These are phyloP conservation scores for Vaccinium darrowii DNA, from an alignment of 148 eudicot genomes.

Conservation along the genomic window DNA sequence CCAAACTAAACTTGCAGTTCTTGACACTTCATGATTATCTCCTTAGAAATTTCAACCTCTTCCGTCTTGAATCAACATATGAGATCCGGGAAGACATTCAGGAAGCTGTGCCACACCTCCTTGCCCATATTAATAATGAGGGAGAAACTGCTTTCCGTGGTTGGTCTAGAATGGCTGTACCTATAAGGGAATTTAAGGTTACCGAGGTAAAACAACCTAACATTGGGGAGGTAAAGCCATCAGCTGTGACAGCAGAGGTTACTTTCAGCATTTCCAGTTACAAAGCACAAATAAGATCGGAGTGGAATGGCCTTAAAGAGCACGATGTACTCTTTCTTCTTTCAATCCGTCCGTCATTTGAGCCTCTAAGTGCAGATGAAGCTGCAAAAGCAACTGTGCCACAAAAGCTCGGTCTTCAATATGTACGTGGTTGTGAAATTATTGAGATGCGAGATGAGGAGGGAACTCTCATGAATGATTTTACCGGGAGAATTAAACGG, in stretches of 20 bases:
- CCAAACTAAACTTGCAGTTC: slow-evolving; percentile 91
- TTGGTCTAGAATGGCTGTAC: slow-evolving; percentile 99
- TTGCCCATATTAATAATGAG: slow-evolving; percentile 78
- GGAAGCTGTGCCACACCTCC: slow-evolving; percentile 97
- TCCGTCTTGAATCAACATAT: slow-evolving; percentile 97
- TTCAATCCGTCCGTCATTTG: slow-evolving; percentile 85
- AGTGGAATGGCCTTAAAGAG: slow-evolving; percentile 94
- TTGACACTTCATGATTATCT: slow-evolving; percentile 95
- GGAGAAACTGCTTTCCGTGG: slow-evolving; percentile 98
- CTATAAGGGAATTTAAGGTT: slow-evolving; percentile 73
- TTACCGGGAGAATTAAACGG: slow-evolving; percentile 89
- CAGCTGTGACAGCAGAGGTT: slow-evolving; percentile 80
- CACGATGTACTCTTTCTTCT: slow-evolving; percentile 97
- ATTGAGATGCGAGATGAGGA: slow-evolving; percentile 96
- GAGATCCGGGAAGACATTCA: slow-evolving; percentile 98
- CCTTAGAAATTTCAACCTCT: slow-evolving; percentile 93
- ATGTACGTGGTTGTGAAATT: slow-evolving; percentile 96
- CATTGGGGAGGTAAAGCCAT: slow-evolving; percentile 96
- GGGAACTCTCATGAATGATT: slow-evolving; percentile 93
- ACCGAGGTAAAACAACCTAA: slow-evolving; percentile 93
- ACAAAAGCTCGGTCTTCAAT: slow-evolving; percentile 89
- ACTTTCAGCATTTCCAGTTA: slow-evolving; percentile 91
- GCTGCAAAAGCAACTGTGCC: slow-evolving; percentile 89
- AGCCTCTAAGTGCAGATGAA: slow-evolving; percentile 89
- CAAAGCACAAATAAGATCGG: slow-evolving; percentile 82